phyloP scores from a whole-genome alignment of 371 early-diverging fungal species.

The Mortierella sp. region DNA sequence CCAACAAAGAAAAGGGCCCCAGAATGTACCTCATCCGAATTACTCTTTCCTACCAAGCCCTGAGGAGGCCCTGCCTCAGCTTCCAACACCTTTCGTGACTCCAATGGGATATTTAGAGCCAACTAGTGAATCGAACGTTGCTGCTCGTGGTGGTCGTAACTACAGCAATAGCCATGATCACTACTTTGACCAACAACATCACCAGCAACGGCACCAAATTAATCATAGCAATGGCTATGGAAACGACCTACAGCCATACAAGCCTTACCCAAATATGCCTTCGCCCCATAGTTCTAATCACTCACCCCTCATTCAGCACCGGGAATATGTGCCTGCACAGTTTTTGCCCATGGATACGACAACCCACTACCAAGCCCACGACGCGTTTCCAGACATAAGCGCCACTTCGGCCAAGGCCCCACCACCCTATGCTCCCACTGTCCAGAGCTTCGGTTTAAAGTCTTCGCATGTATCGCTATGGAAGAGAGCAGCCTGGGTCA shows the following conservation, averaged over 20 bases:
- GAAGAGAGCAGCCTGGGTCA: conserved; percentile 39
- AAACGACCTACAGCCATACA: background rate
- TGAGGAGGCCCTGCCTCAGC: background rate
- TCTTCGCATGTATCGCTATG: conserved; percentile 40
- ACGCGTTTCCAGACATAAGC: conserved; percentile 7
- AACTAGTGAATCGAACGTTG: conserved; percentile 1
- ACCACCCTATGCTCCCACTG: conserved; percentile 10
- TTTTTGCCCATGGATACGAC: conserved; percentile 13
- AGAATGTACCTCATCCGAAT: background rate
- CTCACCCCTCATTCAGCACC: conserved; percentile 11
- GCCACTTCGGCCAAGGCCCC: conserved; percentile 3
- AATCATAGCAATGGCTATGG: background rate
- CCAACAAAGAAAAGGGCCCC: conserved; percentile 7
- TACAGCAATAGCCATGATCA: background rate
- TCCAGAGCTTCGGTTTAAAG: conserved; percentile 33
- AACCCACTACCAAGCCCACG: conserved; percentile 11
- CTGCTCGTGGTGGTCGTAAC: background rate
- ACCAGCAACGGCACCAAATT: background rate
- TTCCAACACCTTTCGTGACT: conserved; percentile 15
- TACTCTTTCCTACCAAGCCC: background rate
- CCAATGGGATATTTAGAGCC: conserved; percentile 10
- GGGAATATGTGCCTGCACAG: conserved; percentile 16
- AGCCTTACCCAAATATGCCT: background rate
- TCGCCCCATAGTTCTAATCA: conserved; percentile 11
- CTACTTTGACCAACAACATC: conserved; percentile 11